Evolutionary conservation across 108 stramenopile genomes (phyloP).

Genomic region (Cyclostephanos tholiformis): DNA sequence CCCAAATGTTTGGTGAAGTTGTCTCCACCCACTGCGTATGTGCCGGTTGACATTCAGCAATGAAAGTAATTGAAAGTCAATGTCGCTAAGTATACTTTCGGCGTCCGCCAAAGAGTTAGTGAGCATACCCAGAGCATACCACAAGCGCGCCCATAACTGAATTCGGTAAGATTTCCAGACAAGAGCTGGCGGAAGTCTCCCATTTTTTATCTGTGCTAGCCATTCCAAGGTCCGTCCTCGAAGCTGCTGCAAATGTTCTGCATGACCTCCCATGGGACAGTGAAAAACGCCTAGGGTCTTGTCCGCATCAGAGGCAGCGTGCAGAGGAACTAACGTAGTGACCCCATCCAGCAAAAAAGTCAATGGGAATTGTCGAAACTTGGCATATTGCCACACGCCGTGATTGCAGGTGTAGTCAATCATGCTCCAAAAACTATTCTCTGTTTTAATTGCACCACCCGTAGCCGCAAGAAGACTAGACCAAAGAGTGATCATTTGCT

Average conservation of each 20-base stretch:
- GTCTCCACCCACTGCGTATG: background rate
- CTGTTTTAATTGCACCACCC: background rate
- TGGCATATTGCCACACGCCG: background rate
- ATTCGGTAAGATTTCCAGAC: background rate
- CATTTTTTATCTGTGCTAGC: background rate
- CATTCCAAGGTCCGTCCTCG: background rate
- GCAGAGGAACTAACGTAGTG: background rate
- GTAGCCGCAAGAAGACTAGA: background rate
- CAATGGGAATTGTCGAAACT: background rate
- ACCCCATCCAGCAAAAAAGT: background rate
- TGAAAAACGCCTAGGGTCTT: background rate
- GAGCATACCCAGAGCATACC: background rate
- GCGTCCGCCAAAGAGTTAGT: background rate
- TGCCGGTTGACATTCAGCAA: background rate
- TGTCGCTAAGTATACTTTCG: background rate
- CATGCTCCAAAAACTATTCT: background rate
- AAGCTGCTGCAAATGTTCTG: background rate
- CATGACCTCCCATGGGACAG: background rate
- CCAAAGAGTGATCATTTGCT: background rate
- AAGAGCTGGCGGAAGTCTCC: background rate
- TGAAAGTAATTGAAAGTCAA: background rate
- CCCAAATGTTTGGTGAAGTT: conserved; percentile 3
- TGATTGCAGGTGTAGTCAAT: background rate
- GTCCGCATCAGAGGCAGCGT: background rate
- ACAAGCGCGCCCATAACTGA: background rate